Evolutionary conservation across 768 basidiomycete species (phyloP), one percentile per base, ranked within the genome.

Genomic region (Trametes cinnabarina): DNA sequence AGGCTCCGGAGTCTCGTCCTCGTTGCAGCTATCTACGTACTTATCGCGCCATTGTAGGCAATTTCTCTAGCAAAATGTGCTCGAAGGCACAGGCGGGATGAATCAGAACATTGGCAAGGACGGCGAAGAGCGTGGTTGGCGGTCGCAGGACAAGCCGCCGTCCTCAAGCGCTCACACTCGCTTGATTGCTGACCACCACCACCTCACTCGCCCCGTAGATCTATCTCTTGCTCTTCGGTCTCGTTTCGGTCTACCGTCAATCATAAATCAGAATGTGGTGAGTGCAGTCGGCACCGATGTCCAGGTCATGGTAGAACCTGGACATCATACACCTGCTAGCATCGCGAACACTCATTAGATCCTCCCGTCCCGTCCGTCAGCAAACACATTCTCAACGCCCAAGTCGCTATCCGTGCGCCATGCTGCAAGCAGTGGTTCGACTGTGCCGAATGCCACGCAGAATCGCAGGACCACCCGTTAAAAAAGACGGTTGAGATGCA

Each of bases 351-450:
- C 54, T 55, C 46, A 51, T 40, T 34, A 57, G 52, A 58, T 28
- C 3, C 11, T 12, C 11, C 47, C 26, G 44, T 17, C 23, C 19
- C 26, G 48, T 32, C 3, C 17, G 39, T 22, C 63, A 97, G 94
- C 77, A 96, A 96, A 80, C 97, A 98, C 69, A 82, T 99, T 60
- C 76, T 99, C 48, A 99, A 99, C 73, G 92, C 92, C 0, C 96
- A 98, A 75, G 97, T 97, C 22, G 82, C 95, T 35, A 92, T 99
- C 65, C 88, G 96, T 25, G 93, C 96, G 4, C 94, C 95, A 3
- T 98, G 97, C 74, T 98, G 97, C 84, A 90, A 92, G 72, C 88
- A 87, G 66, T 99, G 96, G 95, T 98, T 84, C 69, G 97, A 99
- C 77, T 98, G 96, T 68, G 77, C 94, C 2, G 88, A 98, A 75